Evolutionary conservation across 345 rosid species (phyloP).

Genomic region (Eucalyptus microcorys): DNA sequence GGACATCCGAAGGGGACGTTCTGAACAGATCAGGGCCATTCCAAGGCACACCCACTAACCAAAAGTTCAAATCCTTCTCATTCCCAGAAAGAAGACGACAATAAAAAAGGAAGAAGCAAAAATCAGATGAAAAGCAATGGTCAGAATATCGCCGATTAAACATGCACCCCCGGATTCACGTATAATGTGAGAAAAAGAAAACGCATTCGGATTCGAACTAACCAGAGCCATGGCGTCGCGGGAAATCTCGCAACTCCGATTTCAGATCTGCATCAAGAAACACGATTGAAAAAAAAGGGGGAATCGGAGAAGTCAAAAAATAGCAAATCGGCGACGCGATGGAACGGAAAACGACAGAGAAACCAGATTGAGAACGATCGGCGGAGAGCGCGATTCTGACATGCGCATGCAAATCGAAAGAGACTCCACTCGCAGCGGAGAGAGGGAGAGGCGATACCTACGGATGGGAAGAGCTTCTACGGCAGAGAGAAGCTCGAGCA

Average conservation of each 20-base stretch:
- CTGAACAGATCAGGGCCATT: not conserved
- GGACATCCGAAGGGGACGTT: not conserved
- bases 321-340: not conserved
- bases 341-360: not conserved
- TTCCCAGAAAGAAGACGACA: not conserved
- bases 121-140: not conserved
- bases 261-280: constrained; percentile 35
- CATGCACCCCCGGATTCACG: not conserved
- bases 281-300: not conserved
- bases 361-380: not conserved
- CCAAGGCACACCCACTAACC: not conserved
- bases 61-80: not conserved
- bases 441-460: not conserved
- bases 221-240: constrained; percentile 66
- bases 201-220: constrained; percentile 7
- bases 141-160: not conserved
- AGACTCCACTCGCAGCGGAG: not conserved
- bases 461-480: not conserved
- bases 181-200: not conserved
- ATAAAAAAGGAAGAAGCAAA: not conserved
- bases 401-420: not conserved
- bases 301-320: not conserved
- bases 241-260: constrained; percentile 16
- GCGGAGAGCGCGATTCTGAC: not conserved
- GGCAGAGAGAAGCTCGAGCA: not conserved